Evolutionary conservation across 352 stramenopile species (phyloP).

Genomic region (Globisporangium carolinianum): DNA sequence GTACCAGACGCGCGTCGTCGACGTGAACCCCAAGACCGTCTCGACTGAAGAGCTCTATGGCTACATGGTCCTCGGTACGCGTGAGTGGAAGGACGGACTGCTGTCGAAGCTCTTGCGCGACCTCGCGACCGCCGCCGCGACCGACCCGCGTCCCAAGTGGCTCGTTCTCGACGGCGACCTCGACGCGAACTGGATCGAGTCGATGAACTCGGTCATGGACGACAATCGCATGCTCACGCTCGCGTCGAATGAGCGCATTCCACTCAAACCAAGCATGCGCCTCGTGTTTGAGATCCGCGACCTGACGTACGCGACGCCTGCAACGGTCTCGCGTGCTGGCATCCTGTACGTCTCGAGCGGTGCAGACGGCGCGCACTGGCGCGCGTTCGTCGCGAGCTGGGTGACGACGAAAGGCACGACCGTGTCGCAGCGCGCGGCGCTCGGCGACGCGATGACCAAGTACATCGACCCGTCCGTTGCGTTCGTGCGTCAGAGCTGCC

Average conservation of each 20-base stretch:
- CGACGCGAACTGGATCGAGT: constrained; percentile 85
- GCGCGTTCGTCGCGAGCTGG: constrained; percentile 90
- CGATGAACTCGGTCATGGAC: constrained; percentile 90
- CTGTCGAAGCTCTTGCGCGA: constrained; percentile 94
- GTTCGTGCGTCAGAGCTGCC: constrained; percentile 85
- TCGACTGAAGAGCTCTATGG: constrained; percentile 96
- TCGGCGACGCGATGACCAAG: constrained; percentile 70
- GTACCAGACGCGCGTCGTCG: constrained; percentile 63
- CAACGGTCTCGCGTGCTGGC: constrained; percentile 91
- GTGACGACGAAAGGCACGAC: constrained; percentile 64
- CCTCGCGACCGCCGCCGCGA: constrained; percentile 52
- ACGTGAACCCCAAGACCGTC: constrained; percentile 94
- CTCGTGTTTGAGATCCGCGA: constrained; percentile 96
- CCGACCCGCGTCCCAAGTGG: constrained; percentile 87
- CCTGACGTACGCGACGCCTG: constrained; percentile 91
- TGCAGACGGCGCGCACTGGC: constrained; percentile 89
- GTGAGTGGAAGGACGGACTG: constrained; percentile 95
- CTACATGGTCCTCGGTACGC: constrained; percentile 90
- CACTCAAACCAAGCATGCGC: constrained; percentile 91
- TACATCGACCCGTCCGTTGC: constrained; percentile 84
- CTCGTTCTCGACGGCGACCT: constrained; percentile 92
- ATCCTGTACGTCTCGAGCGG: constrained; percentile 92
- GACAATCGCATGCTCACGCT: constrained; percentile 88
- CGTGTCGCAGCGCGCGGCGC: constrained; percentile 36
- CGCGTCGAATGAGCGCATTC: constrained; percentile 94